Base-by-base conservation (phyloP, 2,329 filamentous ascomycete species). In the Mycosphaerella arachidis region DNA sequence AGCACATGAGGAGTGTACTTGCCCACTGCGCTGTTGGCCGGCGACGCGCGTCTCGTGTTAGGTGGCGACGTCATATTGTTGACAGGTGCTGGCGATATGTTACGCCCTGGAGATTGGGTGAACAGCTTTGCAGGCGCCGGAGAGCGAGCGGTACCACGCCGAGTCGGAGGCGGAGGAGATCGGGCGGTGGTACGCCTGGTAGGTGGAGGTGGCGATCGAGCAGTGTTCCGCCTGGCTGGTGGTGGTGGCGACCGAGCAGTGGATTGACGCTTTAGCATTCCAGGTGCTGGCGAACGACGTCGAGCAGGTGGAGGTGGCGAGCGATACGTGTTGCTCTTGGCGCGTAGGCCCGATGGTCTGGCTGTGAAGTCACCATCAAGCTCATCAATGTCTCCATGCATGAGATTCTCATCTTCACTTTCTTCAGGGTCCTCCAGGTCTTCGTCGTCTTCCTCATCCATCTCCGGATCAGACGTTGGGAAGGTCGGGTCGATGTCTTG, bases 401-500 rank as follows among this genome's bases (percentile, higher is more conserved):
- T 78, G 83, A 89, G 88, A 48, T 86, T 66, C 37, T 68, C 70
- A 16, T 66, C 84, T 40, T 91, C 88, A 67, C 86, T 91, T 20
- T 86, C 85, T 56, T 86, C 75, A 2, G 80, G 78, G 30, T 72
- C 68, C 73, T 85, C 74, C 74, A 86, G 77, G 71, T 86, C 74
- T 74, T 84, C 81, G 56, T 90, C 86, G 45, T 90, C 86, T 40
- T 91, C 89, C 51, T 90, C 90, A 30, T 93, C 88, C 66, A 82
- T 86, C 67, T 99, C 94, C 0, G 89, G 90, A 67, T 97, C 94
- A 0, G 92, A 96, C 0, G 92, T 92, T 0, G 94, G 94, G 73
- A 99, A 99, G 71, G 92, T 97, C 0, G 94, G 94, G 71, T 99
- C 94, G 61, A 97, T 96, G 68, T 97, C 94, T 72, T 97, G 94